phyloP scores from a whole-genome alignment of 2,329 filamentous ascomycete species.

The Cercospora sojina region DNA sequence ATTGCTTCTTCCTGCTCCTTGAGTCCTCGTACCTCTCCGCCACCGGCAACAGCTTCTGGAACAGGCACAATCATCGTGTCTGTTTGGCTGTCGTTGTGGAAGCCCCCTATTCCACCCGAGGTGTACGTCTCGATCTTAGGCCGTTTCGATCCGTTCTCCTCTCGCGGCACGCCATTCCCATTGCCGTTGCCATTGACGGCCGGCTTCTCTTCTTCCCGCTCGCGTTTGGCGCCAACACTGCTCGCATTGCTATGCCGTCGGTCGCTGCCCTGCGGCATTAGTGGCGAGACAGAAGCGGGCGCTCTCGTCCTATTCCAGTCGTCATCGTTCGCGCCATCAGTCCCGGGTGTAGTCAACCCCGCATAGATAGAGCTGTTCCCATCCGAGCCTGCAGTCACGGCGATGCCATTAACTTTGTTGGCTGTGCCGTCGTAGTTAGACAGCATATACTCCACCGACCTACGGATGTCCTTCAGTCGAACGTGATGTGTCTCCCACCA shows the following conservation, averaged over 20 bases:
- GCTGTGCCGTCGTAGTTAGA: slow-evolving; percentile 50
- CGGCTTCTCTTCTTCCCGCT: slow-evolving; percentile 31
- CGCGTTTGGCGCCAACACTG: slow-evolving; percentile 34
- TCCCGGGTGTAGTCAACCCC: slow-evolving; percentile 43
- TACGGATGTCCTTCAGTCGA: slow-evolving; percentile 65
- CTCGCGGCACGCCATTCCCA: slow-evolving; percentile 23
- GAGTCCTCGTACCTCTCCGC: slow-evolving; percentile 17
- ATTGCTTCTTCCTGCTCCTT: slow-evolving; percentile 30
- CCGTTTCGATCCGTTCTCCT: slow-evolving; percentile 30
- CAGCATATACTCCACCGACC: slow-evolving; percentile 74
- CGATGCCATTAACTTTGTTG: slow-evolving; percentile 34
- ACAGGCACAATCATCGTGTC: slow-evolving; percentile 14
- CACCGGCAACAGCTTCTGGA: slow-evolving; percentile 13
- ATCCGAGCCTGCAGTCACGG: slow-evolving; percentile 38
- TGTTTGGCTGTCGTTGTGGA: slow-evolving; percentile 3
- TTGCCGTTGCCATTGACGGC: slow-evolving; percentile 24
- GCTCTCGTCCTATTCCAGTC: slow-evolving; percentile 38
- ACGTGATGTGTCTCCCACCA: slow-evolving; percentile 87
- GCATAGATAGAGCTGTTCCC: slow-evolving; percentile 47
- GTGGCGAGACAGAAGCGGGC: slow-evolving; percentile 27
- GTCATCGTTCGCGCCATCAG: slow-evolving; percentile 31
- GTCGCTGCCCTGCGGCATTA: slow-evolving; percentile 33
- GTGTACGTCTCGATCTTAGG: slow-evolving; percentile 16
- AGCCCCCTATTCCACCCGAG: slow-evolving; percentile 4
- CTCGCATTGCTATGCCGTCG: slow-evolving; percentile 34